Base-by-base conservation (phyloP, 1,139 yeast genomes). In the Diutina scorzettiae region DNA sequence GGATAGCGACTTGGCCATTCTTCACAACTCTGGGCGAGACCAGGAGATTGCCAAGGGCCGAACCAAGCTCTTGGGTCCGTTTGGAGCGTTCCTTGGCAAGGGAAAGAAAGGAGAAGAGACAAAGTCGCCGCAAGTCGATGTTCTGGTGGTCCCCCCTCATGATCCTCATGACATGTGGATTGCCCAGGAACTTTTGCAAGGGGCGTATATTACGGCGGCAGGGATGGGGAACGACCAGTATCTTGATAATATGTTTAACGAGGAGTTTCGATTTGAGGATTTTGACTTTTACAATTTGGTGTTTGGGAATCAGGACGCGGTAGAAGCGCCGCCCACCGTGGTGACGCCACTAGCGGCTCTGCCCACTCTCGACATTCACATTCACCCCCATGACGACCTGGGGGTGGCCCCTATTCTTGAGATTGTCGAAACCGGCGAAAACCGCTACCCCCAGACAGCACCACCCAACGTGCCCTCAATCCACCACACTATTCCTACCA, bases 1-100 rank as follows among this genome's bases (percentile, higher is more conserved):
- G 79, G 95, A 86, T 55, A 63, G 67, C 39, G 87, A 83, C 51
- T 63, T 87, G 42, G 71, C 77, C 6, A 62, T 71, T 9, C 62
- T 86, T 25, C 84, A 83, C 28, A 46, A 34, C 4, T 32, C 37
- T 12, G 37, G 23, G 24, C 25, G 21, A 25, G 37, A 32, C 21
- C 20, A 20, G 17, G 37, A 30, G 14, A 8, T 23, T 23, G 25
- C n/a, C 37, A 31, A 17, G 27, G 29, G 14, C 14, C 7, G 12
- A 45, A 80, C 93, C 0, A 71, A 75, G 59, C 56, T 74, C 12
- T 60, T 73, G 43, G 95, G 95, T 0, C 94, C 94, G 9, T 87
- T 86, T 63, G 95, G 95, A 1, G 94, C 84, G 1, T 85, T 87
- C 52, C 18, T 18, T 24, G 25, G 33, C 6, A 6, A 11, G 3